These are phyloP conservation scores for Podila epicladia DNA, from an alignment of 192 early-diverging fungal genomes.

Conservation along the genomic window DNA sequence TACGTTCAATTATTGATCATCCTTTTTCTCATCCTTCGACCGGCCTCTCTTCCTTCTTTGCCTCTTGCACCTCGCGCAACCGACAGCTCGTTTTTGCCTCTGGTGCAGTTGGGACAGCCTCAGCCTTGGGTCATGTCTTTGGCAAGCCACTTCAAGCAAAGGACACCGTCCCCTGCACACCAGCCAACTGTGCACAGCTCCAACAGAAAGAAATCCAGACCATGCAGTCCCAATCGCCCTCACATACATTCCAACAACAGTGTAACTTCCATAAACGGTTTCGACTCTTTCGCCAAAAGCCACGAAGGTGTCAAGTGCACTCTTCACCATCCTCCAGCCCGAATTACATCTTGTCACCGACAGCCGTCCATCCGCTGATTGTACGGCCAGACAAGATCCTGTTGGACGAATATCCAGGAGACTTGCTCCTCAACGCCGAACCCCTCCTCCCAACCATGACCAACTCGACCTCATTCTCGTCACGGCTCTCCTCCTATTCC, in stretches of 20 bases:
- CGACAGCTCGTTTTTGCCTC: slow-evolving; percentile 47
- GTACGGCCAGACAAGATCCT: slow-evolving; percentile 45
- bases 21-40: background rate
- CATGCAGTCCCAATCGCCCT: slow-evolving; percentile 38
- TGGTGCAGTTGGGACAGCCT: slow-evolving; percentile 37
- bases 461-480: slow-evolving; percentile 17
- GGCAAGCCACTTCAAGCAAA: slow-evolving; percentile 36
- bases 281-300: slow-evolving; percentile 38
- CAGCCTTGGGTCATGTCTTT: slow-evolving; percentile 41
- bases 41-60: background rate
- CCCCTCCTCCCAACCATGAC: slow-evolving; percentile 9
- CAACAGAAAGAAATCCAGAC: slow-evolving; percentile 19
- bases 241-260: slow-evolving; percentile 44
- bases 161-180: slow-evolving; percentile 35
- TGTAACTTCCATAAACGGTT: slow-evolving; percentile 40
- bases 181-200: slow-evolving; percentile 17
- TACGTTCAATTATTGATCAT: background rate
- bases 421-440: background rate
- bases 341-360: slow-evolving; percentile 32
- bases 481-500: slow-evolving; percentile 32
- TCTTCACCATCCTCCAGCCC: slow-evolving; percentile 11
- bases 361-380: slow-evolving; percentile 34
- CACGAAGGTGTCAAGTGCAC: slow-evolving; percentile 39
- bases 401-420: slow-evolving; percentile 11
- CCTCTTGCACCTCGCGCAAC: background rate